Evolutionary conservation across 1,284 basidiomycete genomes (phyloP), one percentile per base, ranked within the genome.

Genomic region (Amylostereum areolatum): DNA sequence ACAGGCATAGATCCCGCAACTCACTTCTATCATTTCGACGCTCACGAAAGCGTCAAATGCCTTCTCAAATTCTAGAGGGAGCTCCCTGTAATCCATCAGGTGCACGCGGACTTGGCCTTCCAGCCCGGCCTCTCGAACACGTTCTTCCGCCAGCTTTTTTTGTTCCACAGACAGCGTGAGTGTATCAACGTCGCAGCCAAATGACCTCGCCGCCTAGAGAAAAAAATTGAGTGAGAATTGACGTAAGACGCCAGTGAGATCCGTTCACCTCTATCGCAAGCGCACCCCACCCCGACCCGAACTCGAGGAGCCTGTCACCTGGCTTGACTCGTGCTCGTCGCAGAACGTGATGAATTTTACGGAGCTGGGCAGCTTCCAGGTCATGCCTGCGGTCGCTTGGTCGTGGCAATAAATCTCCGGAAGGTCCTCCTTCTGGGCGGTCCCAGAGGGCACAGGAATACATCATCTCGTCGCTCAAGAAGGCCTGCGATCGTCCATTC

Each of bases 251-350:
- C 29, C n/a, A 10, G n/a, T 6, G 33, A 46, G 35, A 25, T n/a
- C 10, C 5, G n/a, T 51, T 65, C 33, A 88, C 89, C 77, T 90
- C 88, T 54, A 96, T 95, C 7, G 91, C 89, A 46, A 96, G 76
- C 41, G 83, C 88, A 10, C 92, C 92, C 92, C 92, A 95, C 6
- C 92, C 92, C 46, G 85, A 86, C n/a, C 92, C 92, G 58, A 95
- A 92, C 68, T 96, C 92, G 42, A 96, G 74, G 32, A 95, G 78
- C 33, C 89, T 79, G 63, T 92, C 76, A 0, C 89, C 90, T 33
- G 80, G 81, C 57, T 80, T 76, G 40, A 94, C 84, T 46, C 81
- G 82, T 44, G 90, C 89, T 53, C 83, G 81, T 11, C 69, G 72
- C 52, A 95, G 84, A 57, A 94, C 86, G 58, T 90, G 74, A 48